These are phyloP conservation scores for Pseudisothecium myosuroides DNA, from an alignment of 225 moss, liverwort and hornwort species.

Conservation along the genomic window DNA sequence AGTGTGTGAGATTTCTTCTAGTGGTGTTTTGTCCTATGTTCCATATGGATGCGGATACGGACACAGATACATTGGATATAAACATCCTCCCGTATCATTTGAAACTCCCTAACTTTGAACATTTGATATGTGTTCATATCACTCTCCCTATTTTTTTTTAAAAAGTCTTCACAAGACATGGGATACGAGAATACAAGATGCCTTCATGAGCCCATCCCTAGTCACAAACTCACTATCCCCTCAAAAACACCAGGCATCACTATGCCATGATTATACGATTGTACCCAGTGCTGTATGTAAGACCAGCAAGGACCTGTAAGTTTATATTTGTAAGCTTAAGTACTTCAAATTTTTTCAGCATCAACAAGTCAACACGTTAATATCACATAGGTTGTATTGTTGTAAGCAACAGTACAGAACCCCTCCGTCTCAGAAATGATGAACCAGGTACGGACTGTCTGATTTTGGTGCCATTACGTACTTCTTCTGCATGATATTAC, in stretches of 20 bases:
- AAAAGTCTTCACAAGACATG: no score
- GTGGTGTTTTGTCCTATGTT: background rate
- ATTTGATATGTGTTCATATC: background rate
- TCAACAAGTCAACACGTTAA: background rate
- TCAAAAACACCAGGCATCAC: background rate
- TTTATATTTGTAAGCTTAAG: background rate
- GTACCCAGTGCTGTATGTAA: background rate
- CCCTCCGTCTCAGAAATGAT: background rate
- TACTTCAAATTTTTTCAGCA: background rate
- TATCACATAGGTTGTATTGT: background rate
- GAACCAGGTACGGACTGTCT: background rate
- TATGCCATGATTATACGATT: background rate
- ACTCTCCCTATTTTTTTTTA: background rate
- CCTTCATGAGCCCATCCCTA: no score
- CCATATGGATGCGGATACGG: background rate
- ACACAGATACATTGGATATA: accelerated
- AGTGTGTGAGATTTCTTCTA: no score
- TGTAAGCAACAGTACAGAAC: background rate
- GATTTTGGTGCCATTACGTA: background rate
- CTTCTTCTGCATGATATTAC: background rate
- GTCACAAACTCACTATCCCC: background rate
- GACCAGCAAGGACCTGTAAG: background rate
- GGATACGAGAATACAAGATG: no score
- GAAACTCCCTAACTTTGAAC: background rate
- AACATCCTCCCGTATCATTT: background rate